Evolutionary conservation across 1,139 yeast genomes (phyloP).

Genomic region (Kodamaea sp.): DNA sequence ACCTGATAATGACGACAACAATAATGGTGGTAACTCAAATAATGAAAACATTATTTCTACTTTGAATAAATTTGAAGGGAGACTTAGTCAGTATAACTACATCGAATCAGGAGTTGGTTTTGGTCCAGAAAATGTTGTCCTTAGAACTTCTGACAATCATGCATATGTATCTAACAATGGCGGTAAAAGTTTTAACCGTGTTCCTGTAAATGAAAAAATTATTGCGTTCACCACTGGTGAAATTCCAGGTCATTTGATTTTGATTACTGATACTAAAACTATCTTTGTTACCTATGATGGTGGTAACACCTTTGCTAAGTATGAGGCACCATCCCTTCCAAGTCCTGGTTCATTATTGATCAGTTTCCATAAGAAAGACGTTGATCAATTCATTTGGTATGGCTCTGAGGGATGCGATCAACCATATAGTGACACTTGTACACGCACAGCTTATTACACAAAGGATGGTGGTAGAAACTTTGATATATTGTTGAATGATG

Average conservation of each 20-base stretch:
- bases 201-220: constrained; percentile 48
- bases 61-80: constrained; percentile 37
- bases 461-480: constrained; percentile 63
- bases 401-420: constrained; percentile 59
- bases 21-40: constrained; percentile 20
- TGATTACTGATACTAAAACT: constrained; percentile 49
- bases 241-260: constrained; percentile 60
- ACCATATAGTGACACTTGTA: constrained; percentile 41
- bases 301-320: constrained; percentile 53
- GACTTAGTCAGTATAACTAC: constrained; percentile 54
- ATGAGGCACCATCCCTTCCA: constrained; percentile 21
- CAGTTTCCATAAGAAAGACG: constrained; percentile 55
- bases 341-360: constrained; percentile 34
- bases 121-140: constrained; percentile 68
- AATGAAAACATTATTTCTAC: constrained; percentile 19
- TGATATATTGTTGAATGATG: constrained; percentile 47
- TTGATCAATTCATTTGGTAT: constrained; percentile 64
- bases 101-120: constrained; percentile 38
- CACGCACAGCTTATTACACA: constrained; percentile 56
- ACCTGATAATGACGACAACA: constrained; percentile 27
- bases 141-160: constrained; percentile 50
- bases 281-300: constrained; percentile 65
- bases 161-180: constrained; percentile 75
- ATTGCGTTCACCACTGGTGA: constrained; percentile 56
- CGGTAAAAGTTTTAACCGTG: constrained; percentile 56